These are phyloP conservation scores for Diaporthe sp. DNA, from an alignment of 2,329 filamentous ascomycete species.

Conservation along the genomic window DNA sequence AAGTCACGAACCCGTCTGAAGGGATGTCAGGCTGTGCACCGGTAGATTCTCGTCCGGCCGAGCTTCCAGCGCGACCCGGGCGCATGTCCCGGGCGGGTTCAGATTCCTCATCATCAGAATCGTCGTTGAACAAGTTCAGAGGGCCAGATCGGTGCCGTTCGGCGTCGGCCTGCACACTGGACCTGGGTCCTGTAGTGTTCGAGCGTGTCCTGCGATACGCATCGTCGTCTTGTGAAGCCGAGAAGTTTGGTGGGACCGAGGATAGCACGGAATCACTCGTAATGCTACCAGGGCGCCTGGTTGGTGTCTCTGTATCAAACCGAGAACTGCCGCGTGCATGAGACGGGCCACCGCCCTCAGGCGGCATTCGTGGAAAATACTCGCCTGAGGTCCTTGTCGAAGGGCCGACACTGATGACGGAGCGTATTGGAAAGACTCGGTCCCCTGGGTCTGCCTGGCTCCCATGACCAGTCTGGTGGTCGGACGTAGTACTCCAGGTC, in stretches of 20 bases:
- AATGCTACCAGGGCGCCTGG: constrained; percentile 42
- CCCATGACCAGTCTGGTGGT: constrained; percentile 54
- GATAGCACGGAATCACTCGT: constrained; percentile 37
- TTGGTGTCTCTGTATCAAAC: constrained; percentile 46
- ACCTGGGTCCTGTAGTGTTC: constrained; percentile 55
- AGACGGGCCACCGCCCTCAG: background rate
- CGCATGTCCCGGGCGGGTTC: constrained; percentile 36
- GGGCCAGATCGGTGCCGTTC: constrained; percentile 54
- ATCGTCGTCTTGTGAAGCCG: constrained; percentile 40
- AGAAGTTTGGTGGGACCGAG: constrained; percentile 23
- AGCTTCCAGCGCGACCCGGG: constrained; percentile 21
- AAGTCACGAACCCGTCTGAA: constrained; percentile 66
- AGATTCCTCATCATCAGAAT: constrained; percentile 49
- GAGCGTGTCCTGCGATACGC: constrained; percentile 50
- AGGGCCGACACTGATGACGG: constrained; percentile 80
- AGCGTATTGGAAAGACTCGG: constrained; percentile 85
- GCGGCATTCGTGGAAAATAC: constrained; percentile 53
- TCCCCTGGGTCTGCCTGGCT: constrained; percentile 59
- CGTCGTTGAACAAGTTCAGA: constrained; percentile 46
- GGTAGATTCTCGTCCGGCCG: constrained; percentile 18
- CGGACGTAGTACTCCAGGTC: constrained; percentile 58
- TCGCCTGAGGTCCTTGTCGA: constrained; percentile 55
- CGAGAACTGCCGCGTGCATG: constrained; percentile 48
- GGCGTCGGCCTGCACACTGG: constrained; percentile 61
- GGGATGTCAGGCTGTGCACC: constrained; percentile 7